Percentiles rank a stretch among this genome's conserved stretches.
phyloP scores from a whole-genome alignment of 148 eudicot genomes.

The Nepenthes gracilis region DNA sequence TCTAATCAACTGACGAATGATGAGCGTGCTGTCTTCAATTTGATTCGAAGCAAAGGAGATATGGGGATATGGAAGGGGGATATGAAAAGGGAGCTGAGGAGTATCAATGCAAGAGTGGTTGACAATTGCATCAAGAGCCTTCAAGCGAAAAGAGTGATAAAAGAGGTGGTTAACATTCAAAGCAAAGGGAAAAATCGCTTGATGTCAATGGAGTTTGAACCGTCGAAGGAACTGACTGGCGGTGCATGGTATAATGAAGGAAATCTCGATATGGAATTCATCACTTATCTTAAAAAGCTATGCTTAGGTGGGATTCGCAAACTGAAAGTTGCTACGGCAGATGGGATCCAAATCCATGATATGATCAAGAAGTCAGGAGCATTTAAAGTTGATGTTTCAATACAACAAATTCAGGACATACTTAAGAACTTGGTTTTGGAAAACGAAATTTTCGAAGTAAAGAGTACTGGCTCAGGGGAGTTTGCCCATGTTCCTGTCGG shows the following conservation, averaged over 20 bases:
- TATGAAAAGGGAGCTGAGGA: conserved; percentile 28
- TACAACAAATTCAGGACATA: conserved; percentile 35
- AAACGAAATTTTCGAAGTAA: conserved; percentile 42
- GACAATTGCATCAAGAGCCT: conserved; percentile 38
- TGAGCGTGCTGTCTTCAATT: conserved; percentile 24
- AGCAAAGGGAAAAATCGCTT: conserved; percentile 40
- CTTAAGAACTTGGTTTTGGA: conserved; percentile 50
- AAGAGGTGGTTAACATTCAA: conserved; percentile 50
- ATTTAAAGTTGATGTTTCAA: conserved; percentile 8
- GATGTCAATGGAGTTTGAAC: conserved; percentile 61
- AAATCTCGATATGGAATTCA: conserved; percentile 31
- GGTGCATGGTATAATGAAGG: conserved; percentile 71
- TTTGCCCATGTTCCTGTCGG: conserved; percentile 39
- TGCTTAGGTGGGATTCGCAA: conserved; percentile 13
- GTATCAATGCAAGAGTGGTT: conserved; percentile 5
- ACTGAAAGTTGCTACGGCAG: conserved; percentile 37
- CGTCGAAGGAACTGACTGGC: conserved; percentile 59
- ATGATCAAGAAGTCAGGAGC: conserved; percentile 10
- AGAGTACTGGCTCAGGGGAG: conserved; percentile 61
- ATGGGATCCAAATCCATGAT: conserved; percentile 22
- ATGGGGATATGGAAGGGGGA: conserved; percentile 50
- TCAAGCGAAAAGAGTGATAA: conserved; percentile 20
- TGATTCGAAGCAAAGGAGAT: conserved; percentile 38
- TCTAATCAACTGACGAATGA: conserved; percentile 11
- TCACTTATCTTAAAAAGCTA: conserved; percentile 13